A percentile compares a stretch with the other conserved stretches of the same genome.
phyloP scores from a whole-genome alignment of 2,329 filamentous ascomycete species.

The Colletotrichum incanum region DNA sequence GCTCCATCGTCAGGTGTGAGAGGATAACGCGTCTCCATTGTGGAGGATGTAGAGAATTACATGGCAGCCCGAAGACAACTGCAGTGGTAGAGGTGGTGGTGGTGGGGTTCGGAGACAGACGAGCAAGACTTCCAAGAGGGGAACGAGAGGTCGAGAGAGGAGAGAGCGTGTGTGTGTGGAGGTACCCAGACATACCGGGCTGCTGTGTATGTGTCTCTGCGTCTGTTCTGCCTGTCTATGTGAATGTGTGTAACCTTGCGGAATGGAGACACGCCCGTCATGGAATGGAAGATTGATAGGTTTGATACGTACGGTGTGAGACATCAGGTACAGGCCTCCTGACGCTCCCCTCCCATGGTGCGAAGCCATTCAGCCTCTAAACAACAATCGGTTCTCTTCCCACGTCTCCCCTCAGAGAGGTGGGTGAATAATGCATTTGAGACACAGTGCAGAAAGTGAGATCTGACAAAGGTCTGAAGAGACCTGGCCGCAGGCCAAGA shows the following conservation, averaged over 20 bases:
- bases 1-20: slow-evolving; percentile 25
- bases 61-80: slow-evolving; percentile 19
- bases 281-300: slow-evolving; percentile 41
- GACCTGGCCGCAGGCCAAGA: slow-evolving; percentile 4
- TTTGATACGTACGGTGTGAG: slow-evolving; percentile 37
- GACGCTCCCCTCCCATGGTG: slow-evolving; percentile 4
- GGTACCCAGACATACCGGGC: slow-evolving; percentile 21
- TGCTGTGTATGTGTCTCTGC: slow-evolving; percentile 28
- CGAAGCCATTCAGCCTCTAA: slow-evolving; percentile 9
- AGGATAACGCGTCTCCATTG: slow-evolving; percentile 16
- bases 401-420: neutral
- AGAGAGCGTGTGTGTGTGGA: neutral
- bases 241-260: slow-evolving; percentile 40
- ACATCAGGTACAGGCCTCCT: slow-evolving; percentile 33
- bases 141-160: slow-evolving; percentile 18
- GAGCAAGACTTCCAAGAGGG: neutral
- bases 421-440: slow-evolving; percentile 26
- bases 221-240: slow-evolving; percentile 7
- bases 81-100: slow-evolving; percentile 34
- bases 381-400: slow-evolving; percentile 33
- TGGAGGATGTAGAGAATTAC: neutral
- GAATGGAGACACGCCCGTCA: slow-evolving; percentile 36
- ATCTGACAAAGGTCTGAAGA: slow-evolving; percentile 35
- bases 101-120: slow-evolving; percentile 31
- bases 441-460: slow-evolving; percentile 36